Percentiles rank a stretch among this genome's conserved stretches.
phyloP scores from a whole-genome alignment of 768 basidiomycete genomes.

The Exidia glandulosa region DNA sequence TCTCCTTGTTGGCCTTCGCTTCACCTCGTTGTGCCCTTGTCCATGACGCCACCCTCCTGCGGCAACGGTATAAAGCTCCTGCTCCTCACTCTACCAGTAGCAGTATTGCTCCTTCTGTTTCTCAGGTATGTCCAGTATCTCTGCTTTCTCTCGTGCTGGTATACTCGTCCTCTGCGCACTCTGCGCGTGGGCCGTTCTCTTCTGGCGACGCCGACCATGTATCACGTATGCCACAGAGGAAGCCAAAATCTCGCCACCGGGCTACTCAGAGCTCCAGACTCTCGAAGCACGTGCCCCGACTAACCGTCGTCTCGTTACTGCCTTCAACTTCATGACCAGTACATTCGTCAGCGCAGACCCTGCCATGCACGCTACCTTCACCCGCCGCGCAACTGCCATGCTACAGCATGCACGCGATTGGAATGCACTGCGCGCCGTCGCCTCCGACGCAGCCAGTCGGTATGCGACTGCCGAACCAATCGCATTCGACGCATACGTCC shows the following conservation, averaged over 20 bases:
- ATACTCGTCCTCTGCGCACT: too few species aligned
- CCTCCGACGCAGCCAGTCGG: conserved; percentile 18
- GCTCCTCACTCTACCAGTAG: too few species aligned
- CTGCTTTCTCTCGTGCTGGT: too few species aligned
- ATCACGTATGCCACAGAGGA: not conserved
- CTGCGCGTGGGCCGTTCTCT: too few species aligned
- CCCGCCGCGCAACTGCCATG: conserved; percentile 17
- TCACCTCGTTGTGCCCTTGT: too few species aligned
- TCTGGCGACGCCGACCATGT: too few species aligned
- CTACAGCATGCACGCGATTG: conserved; percentile 24
- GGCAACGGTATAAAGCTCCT: too few species aligned
- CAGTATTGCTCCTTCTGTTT: too few species aligned
- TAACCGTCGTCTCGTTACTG: not conserved
- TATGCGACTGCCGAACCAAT: conserved; percentile 1
- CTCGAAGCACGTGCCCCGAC: not conserved
- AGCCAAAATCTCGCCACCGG: not conserved
- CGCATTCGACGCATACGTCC: conserved; percentile 31
- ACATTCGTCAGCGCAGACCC: conserved; percentile 38
- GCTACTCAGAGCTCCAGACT: too few species aligned
- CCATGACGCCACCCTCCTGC: too few species aligned
- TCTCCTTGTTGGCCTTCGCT: too few species aligned
- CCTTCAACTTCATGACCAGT: conserved; percentile 22
- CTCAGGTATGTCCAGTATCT: too few species aligned
- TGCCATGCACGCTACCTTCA: conserved; percentile 26
- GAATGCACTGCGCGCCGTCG: conserved; percentile 21